A percentile compares a stretch with the other conserved stretches of the same genome.
Conservation (phyloP, 805 yeast species). For the Myxozyma sirexii region DNA sequence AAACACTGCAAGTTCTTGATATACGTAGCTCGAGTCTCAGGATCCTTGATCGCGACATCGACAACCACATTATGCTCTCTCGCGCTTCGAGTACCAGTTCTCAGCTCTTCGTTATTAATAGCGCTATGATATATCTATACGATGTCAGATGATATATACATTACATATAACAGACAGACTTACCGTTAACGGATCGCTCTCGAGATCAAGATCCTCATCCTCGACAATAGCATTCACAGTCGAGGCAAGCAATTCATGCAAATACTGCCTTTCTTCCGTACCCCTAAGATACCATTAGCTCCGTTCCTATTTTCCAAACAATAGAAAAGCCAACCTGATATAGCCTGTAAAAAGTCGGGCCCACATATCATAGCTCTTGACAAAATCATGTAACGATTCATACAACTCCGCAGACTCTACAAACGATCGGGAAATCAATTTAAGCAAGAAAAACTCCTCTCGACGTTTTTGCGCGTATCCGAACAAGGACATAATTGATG, state of each 20-base stretch:
- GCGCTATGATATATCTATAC: constrained; percentile 33
- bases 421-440: constrained; percentile 51
- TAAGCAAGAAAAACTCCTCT: constrained; percentile 70
- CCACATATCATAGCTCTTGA: constrained; percentile 45
- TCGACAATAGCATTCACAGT: constrained; percentile 45
- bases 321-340: constrained; percentile 40
- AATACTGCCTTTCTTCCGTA: constrained; percentile 42
- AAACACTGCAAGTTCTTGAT: constrained; percentile 72
- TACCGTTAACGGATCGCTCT: constrained; percentile 68
- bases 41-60: constrained; percentile 75
- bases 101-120: constrained; percentile 42
- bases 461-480: constrained; percentile 52
- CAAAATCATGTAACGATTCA: constrained; percentile 36
- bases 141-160: background rate
- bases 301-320: background rate
- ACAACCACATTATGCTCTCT: constrained; percentile 51
- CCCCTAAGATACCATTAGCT: constrained; percentile 13
- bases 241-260: constrained; percentile 45
- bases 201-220: constrained; percentile 58
- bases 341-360: constrained; percentile 48
- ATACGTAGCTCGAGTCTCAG: constrained; percentile 69
- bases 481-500: constrained; percentile 41
- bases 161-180: constrained; percentile 34
- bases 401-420: constrained; percentile 36
- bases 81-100: constrained; percentile 44